A percentile compares a stretch with the other conserved stretches of the same genome.
Conservation (phyloP, 148 eudicot genomes). For the Heliosperma pusillum region DNA sequence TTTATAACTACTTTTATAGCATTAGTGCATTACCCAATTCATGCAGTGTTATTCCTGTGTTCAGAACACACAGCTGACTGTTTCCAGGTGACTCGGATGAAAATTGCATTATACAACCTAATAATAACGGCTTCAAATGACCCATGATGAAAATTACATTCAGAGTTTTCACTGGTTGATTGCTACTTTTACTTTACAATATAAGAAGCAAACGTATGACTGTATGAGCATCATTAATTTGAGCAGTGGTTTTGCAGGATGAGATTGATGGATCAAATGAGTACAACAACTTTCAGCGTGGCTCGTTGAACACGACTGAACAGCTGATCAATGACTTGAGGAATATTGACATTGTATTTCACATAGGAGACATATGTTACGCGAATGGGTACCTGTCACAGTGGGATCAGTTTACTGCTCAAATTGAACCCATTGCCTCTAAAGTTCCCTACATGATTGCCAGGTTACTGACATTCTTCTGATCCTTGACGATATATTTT, state of each 20-base stretch:
- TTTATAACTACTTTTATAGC: neutral
- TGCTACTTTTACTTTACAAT: too few relatives aligned
- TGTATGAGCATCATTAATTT: too few relatives aligned
- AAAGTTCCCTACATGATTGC: conserved; percentile 79
- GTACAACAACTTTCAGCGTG: conserved; percentile 80
- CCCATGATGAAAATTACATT: too few relatives aligned
- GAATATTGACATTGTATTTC: conserved; percentile 77
- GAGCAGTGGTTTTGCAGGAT: conserved; percentile 33
- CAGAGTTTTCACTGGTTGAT: too few relatives aligned
- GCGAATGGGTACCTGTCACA: conserved; percentile 94
- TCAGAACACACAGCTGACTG: too few relatives aligned
- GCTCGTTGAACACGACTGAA: conserved; percentile 82
- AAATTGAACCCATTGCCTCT: conserved; percentile 85
- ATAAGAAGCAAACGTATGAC: too few relatives aligned
- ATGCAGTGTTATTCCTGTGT: too few relatives aligned
- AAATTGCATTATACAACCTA: too few relatives aligned
- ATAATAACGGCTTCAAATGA: too few relatives aligned
- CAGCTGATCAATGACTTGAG: conserved; percentile 65
- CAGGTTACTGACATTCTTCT: conserved; percentile 40
- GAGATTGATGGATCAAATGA: conserved; percentile 85
- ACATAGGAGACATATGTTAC: conserved; percentile 78
- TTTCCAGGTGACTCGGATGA: too few relatives aligned
- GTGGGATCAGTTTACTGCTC: conserved; percentile 96
- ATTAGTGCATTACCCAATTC: too few relatives aligned
- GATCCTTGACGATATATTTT: too few relatives aligned